Evolutionary conservation across 2,329 filamentous ascomycete species (phyloP).

Genomic region (Aspergillus carbonarius): DNA sequence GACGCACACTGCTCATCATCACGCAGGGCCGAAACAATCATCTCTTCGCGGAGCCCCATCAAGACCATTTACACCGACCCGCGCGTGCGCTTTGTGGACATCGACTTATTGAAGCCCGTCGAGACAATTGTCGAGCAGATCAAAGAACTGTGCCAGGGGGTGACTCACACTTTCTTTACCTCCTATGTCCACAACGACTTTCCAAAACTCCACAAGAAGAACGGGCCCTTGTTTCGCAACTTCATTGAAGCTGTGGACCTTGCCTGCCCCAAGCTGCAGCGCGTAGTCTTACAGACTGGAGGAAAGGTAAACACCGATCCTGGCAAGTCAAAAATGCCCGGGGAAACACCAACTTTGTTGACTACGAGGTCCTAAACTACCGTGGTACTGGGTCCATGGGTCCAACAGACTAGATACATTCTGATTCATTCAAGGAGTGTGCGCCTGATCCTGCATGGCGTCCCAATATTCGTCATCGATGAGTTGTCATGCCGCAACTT

Average conservation of each 20-base stretch:
- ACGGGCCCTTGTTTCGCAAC: conserved; percentile 33
- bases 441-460: too few species aligned
- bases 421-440: too few species aligned
- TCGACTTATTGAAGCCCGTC: conserved; percentile 27
- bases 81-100: conserved; percentile 24
- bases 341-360: too few species aligned
- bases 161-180: conserved; percentile 36
- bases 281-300: conserved; percentile 31
- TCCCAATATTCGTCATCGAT: too few species aligned
- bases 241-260: conserved; percentile 29
- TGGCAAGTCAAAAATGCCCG: too few species aligned
- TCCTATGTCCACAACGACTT: conserved; percentile 37
- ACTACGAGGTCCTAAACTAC: too few species aligned
- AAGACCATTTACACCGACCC: conserved; percentile 24
- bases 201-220: conserved; percentile 22
- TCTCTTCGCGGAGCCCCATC: conserved; percentile 30
- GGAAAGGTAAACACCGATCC: conserved; percentile 27
- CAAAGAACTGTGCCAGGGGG: conserved; percentile 20
- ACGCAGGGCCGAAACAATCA: conserved; percentile 23
- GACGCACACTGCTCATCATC: neutral
- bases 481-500: too few species aligned
- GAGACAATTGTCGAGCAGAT: conserved; percentile 21
- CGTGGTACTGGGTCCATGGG: too few species aligned
- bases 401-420: too few species aligned
- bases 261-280: conserved; percentile 23